Conservation (phyloP, 2,329 filamentous ascomycete species). For the Emmonsia crescens region DNA sequence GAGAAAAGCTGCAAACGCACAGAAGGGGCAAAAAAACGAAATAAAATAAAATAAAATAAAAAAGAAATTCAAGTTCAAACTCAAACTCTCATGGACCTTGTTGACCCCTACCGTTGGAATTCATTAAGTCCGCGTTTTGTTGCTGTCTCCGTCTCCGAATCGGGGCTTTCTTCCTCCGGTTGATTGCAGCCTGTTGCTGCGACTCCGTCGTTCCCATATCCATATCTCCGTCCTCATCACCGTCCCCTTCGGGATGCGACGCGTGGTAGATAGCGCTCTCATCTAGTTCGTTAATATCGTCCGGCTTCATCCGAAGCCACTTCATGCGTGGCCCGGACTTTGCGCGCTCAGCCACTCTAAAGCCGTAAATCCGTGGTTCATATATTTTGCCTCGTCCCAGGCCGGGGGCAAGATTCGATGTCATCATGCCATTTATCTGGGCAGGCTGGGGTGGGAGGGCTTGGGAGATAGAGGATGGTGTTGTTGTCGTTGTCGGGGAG, state of each 20-base stretch:
- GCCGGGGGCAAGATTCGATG: conserved; percentile 78
- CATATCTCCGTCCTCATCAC: conserved; percentile 26
- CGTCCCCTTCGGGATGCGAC: conserved; percentile 20
- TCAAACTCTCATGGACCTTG: conserved; percentile 13
- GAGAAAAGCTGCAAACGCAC: background rate
- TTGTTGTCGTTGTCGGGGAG: conserved; percentile 14
- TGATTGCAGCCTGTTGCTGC: conserved; percentile 28
- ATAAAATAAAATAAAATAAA: too few relatives aligned
- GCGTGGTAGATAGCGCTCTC: conserved; percentile 44
- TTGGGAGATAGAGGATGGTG: conserved; percentile 15
- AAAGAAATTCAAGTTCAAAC: too few relatives aligned
- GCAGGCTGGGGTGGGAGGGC: conserved; percentile 39
- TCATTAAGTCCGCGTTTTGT: conserved; percentile 24
- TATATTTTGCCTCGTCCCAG: conserved; percentile 77
- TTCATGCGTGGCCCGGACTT: conserved; percentile 90
- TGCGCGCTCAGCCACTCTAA: conserved; percentile 82
- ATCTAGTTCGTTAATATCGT: conserved; percentile 70
- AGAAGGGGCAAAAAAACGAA: background rate
- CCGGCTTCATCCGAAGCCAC: conserved; percentile 80
- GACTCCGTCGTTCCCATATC: conserved; percentile 25
- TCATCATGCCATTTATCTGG: conserved; percentile 72
- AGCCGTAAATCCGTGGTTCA: conserved; percentile 92
- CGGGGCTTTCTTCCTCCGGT: conserved; percentile 32
- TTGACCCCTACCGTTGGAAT: conserved; percentile 22
- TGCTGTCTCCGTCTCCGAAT: conserved; percentile 28